Conservation (phyloP, 768 basidiomycete species). For the Strobilomyces dryophilus region DNA sequence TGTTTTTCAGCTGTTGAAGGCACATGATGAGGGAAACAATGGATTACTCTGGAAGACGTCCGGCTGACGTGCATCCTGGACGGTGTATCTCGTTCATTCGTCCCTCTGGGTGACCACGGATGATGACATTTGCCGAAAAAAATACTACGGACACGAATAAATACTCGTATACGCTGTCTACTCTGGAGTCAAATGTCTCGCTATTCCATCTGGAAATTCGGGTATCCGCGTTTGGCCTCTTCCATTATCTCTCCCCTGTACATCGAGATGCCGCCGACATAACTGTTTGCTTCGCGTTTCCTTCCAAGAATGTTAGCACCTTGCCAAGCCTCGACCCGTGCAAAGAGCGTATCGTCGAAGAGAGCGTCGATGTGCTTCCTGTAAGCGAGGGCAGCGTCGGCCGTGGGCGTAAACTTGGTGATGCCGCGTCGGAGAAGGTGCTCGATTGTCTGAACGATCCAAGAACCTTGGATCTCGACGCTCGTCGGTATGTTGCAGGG, state of each 20-base stretch:
- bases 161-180: no score
- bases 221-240: not conserved
- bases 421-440: not conserved
- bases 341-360: not conserved
- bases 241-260: slow-evolving; percentile 7
- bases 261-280: not conserved
- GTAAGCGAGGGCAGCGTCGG: not conserved
- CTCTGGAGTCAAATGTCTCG: no score
- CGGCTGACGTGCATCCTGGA: no score
- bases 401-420: no score
- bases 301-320: slow-evolving; percentile 12
- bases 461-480: slow-evolving; percentile 2
- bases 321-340: slow-evolving; percentile 5
- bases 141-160: no score
- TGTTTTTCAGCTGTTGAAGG: no score
- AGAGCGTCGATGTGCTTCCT: slow-evolving; percentile 2
- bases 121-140: no score
- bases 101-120: no score
- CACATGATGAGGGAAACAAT: no score
- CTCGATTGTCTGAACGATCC: slow-evolving; percentile 3
- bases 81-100: no score
- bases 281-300: slow-evolving; percentile 8
- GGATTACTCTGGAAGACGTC: no score
- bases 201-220: slow-evolving; percentile 1
- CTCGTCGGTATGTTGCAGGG: slow-evolving; percentile 4